Base-by-base conservation (phyloP, 2,329 filamentous ascomycete genomes). In the Biscogniauxia mediterranea region DNA sequence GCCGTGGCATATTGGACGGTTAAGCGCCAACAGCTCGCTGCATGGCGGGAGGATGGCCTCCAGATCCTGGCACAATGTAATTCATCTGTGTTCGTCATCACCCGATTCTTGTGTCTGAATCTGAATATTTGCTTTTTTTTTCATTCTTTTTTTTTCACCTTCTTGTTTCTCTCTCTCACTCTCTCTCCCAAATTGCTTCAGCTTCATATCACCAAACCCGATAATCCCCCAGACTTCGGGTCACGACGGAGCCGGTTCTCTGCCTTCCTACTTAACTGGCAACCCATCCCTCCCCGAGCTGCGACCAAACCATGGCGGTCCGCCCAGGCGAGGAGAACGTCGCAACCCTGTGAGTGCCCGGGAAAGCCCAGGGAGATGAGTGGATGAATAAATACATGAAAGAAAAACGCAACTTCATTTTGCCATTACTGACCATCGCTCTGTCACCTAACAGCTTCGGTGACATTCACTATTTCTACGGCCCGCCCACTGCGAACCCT, bases 381-480 rank as follows among this genome's bases (percentile, higher is more conserved):
- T n/a, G n/a, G n/a, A n/a, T n/a, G n/a, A n/a, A n/a, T n/a, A 51
- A 52, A 56, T 19, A 5, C 42, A 7, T 46, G 15, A 26, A 25
- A 42, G 58, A 38, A 52, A 52, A 25, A 50, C 23, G 68, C 61
- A 67, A 67, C 55, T 70, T 76, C 66, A 72, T 64, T 64, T 62
- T n/a, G 32, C 32, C 38, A n/a, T 46, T 46, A 46, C 38, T 46
- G 15, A 46, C 17, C 38, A 6, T 46, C 42, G 25, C 21, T 25
- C 59, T 53, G 17, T 42, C 26, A 0, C 7, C 53, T 21, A 15
- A 65, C 64, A 93, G 90, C 70, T 93, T 91, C 70, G 89, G 85
- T 64, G 91, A 94, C 71, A 74, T 93, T 58, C 91, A 93, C 74
- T 93, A 93, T 76, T 92, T 87, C 76, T 92, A 93, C 76, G 83